These are phyloP conservation scores for Remersonia thermophila DNA, from an alignment of 2,329 filamentous ascomycete species.

Conservation along the genomic window DNA sequence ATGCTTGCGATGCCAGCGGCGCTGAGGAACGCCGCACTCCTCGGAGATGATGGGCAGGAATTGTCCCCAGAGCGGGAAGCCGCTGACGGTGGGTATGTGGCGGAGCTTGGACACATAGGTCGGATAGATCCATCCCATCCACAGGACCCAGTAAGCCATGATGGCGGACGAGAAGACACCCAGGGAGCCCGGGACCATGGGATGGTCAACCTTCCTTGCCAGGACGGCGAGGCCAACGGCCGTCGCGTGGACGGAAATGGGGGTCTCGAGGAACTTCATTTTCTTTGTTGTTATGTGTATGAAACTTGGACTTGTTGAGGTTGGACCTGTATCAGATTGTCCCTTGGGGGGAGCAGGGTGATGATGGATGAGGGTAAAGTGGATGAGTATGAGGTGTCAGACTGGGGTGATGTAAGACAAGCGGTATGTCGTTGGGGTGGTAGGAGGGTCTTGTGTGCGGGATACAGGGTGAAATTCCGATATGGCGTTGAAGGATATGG, in stretches of 20 bases:
- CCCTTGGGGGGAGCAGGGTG: too few species aligned
- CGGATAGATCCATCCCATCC: slow-evolving; percentile 28
- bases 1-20: slow-evolving; percentile 29
- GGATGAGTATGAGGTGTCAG: too few species aligned
- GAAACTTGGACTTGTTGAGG: too few species aligned
- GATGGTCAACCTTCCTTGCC: neutral
- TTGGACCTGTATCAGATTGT: too few species aligned
- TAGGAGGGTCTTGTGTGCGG: too few species aligned
- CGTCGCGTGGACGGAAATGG: slow-evolving; percentile 9
- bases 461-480: too few species aligned
- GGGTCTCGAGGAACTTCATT: slow-evolving; percentile 6
- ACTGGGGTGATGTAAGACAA: too few species aligned
- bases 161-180: slow-evolving; percentile 10
- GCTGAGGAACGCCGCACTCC: slow-evolving; percentile 30
- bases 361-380: too few species aligned
- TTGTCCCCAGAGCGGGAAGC: slow-evolving; percentile 31
- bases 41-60: slow-evolving; percentile 29
- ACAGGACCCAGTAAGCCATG: slow-evolving; percentile 22
- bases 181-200: too few species aligned
- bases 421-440: too few species aligned
- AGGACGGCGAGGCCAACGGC: slow-evolving; percentile 10
- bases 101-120: slow-evolving; percentile 30
- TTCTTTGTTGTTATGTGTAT: too few species aligned
- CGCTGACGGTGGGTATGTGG: slow-evolving; percentile 29
- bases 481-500: too few species aligned